These are phyloP conservation scores for Hortaea sp. DNA, from an alignment of 2,329 filamentous ascomycete genomes.

Conservation along the genomic window DNA sequence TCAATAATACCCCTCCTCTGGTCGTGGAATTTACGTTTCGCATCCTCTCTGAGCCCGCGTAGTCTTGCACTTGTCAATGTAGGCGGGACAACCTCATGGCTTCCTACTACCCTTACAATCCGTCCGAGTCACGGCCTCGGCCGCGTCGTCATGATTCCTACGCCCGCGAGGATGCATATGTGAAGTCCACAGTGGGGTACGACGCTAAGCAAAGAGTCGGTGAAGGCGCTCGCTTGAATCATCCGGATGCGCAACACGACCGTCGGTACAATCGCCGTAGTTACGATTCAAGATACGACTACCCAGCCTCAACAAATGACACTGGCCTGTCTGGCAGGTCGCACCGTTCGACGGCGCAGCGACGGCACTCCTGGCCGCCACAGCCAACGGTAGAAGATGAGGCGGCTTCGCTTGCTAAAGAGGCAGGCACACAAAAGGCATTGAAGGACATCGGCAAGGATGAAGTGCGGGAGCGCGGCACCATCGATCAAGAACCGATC, in stretches of 20 bases:
- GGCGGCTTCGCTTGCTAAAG: constrained; percentile 49
- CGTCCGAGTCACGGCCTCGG: neutral
- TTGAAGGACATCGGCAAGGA: constrained; percentile 34
- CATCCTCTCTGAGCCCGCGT: too few species aligned
- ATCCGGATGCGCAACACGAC: constrained; percentile 1
- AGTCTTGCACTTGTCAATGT: too few species aligned
- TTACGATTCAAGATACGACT: constrained; percentile 25
- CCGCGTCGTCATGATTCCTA: neutral
- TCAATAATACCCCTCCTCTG: too few species aligned
- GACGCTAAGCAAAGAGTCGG: constrained; percentile 16
- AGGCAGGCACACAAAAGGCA: constrained; percentile 38
- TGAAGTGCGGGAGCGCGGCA: constrained; percentile 51
- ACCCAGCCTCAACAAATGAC: constrained; percentile 17
- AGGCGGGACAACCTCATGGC: neutral
- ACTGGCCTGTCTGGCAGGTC: constrained; percentile 6
- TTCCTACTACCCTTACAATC: neutral
- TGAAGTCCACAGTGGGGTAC: constrained; percentile 6
- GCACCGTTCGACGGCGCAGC: constrained; percentile 12
- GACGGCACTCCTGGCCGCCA: constrained; percentile 42
- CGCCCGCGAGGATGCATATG: constrained; percentile 2
- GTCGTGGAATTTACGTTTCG: too few species aligned
- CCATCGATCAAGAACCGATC: constrained; percentile 58
- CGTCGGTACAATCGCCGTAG: constrained; percentile 9
- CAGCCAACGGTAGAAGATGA: constrained; percentile 63
- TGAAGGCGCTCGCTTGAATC: constrained; percentile 1